Evolutionary conservation across 768 basidiomycete genomes (phyloP).

Genomic region (Boletellus sp.): DNA sequence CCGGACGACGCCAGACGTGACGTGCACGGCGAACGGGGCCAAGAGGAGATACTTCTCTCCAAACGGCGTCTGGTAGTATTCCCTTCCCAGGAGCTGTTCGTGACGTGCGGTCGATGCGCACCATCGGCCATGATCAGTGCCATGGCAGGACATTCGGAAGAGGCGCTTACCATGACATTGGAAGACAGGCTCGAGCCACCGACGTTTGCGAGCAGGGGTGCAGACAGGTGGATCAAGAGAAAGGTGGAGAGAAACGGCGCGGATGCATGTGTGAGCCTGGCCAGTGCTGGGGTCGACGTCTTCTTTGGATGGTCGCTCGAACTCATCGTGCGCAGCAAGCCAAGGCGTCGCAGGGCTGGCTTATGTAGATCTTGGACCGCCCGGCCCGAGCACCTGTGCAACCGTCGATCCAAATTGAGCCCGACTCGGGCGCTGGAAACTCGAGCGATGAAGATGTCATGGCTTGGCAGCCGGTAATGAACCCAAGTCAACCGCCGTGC

Average conservation of each 20-base stretch:
- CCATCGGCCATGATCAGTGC: not conserved
- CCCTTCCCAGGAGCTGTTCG: constrained; percentile 71
- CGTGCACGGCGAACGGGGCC: constrained; percentile 62
- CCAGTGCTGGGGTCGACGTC: constrained; percentile 36
- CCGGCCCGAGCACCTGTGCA: too few relatives aligned
- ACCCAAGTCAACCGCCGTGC: too few relatives aligned
- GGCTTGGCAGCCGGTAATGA: too few relatives aligned
- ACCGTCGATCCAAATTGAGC: too few relatives aligned
- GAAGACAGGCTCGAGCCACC: constrained; percentile 70
- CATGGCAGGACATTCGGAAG: too few relatives aligned
- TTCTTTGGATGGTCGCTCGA: not conserved
- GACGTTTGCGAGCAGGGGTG: constrained; percentile 66
- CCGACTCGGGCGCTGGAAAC: too few relatives aligned
- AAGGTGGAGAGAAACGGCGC: constrained; percentile 78
- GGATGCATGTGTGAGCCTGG: constrained; percentile 59
- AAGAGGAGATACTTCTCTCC: constrained; percentile 69
- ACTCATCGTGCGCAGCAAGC: not conserved
- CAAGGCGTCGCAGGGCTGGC: too few relatives aligned
- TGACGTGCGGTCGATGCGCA: not conserved
- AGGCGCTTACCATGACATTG: constrained; percentile 58
- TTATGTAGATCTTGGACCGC: too few relatives aligned
- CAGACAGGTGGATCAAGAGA: constrained; percentile 69
- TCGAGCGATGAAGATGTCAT: too few relatives aligned
- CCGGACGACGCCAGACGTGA: constrained; percentile 54
- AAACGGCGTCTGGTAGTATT: constrained; percentile 77